Conservation (phyloP, 371 early-diverging fungal genomes). For the Zychaea mexicana region DNA sequence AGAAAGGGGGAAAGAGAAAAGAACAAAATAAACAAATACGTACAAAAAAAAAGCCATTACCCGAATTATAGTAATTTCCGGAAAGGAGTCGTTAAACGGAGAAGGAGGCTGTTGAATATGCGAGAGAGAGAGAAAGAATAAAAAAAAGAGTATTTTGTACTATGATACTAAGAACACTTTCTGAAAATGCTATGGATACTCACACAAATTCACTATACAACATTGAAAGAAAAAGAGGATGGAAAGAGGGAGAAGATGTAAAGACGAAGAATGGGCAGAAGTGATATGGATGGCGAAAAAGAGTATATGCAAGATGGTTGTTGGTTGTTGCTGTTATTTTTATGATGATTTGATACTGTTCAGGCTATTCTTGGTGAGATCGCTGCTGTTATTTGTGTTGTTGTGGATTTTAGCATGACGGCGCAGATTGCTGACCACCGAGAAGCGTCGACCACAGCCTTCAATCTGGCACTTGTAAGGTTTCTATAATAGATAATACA, state of each 20-base stretch:
- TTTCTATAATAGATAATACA: constrained; percentile 31
- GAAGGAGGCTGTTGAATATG: no score
- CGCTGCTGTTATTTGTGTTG: constrained; percentile 1
- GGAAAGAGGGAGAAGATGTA: neutral
- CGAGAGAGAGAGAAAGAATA: neutral
- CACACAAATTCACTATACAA: neutral
- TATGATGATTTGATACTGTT: neutral
- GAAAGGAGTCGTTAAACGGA: neutral
- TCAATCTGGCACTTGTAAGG: constrained; percentile 30
- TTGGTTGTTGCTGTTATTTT: neutral
- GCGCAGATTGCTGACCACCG: constrained; percentile 37
- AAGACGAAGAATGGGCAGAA: neutral
- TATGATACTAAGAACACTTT: no score
- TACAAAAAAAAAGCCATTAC: constrained; percentile 7
- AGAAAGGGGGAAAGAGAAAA: neutral
- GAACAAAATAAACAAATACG: constrained; percentile 7
- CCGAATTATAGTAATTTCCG: constrained; percentile 5
- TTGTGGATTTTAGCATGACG: constrained; percentile 37
- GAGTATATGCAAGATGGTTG: neutral
- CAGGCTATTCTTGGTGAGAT: neutral
- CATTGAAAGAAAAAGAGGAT: neutral
- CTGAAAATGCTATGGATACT: neutral
- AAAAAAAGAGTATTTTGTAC: neutral
- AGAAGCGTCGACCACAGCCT: constrained; percentile 36
- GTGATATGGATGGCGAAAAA: neutral